A percentile compares a stretch with the other conserved stretches of the same genome.
phyloP scores from a whole-genome alignment of 2,329 filamentous ascomycete genomes.

The Colletotrichum shisoi region DNA sequence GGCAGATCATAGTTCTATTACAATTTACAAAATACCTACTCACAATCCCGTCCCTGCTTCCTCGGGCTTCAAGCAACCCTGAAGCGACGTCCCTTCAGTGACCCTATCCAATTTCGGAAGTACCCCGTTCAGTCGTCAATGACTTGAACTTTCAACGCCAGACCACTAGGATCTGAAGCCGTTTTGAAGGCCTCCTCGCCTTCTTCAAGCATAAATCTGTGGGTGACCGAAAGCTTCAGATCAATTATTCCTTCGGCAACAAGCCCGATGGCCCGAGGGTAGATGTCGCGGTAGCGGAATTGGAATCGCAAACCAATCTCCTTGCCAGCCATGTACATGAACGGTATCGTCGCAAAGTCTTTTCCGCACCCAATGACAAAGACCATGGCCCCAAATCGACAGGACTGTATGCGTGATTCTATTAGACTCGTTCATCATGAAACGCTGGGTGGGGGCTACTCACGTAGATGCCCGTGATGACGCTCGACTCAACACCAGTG shows the following conservation, averaged over 20 bases:
- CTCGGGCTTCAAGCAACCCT: too few relatives aligned
- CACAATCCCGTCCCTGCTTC: background rate
- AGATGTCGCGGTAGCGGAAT: slow-evolving; percentile 52
- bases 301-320: slow-evolving; percentile 52
- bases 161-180: slow-evolving; percentile 31
- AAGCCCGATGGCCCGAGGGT: slow-evolving; percentile 53
- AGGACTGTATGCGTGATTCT: background rate
- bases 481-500: slow-evolving; percentile 70
- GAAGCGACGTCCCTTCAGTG: background rate
- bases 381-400: slow-evolving; percentile 48
- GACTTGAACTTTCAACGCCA: slow-evolving; percentile 39
- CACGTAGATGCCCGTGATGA: slow-evolving; percentile 67
- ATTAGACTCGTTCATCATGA: background rate
- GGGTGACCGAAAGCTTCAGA: slow-evolving; percentile 47
- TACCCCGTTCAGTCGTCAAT: slow-evolving; percentile 28
- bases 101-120: background rate
- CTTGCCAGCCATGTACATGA: slow-evolving; percentile 46
- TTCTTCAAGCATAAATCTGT: slow-evolving; percentile 47
- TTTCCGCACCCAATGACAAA: slow-evolving; percentile 50
- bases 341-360: slow-evolving; percentile 49
- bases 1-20: background rate
- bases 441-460: slow-evolving; percentile 24
- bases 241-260: slow-evolving; percentile 44
- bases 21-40: too few relatives aligned
- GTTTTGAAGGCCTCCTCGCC: slow-evolving; percentile 45